Evolutionary conservation across 257 asterid genomes (phyloP).

Genomic region (Cordia subcordata): DNA sequence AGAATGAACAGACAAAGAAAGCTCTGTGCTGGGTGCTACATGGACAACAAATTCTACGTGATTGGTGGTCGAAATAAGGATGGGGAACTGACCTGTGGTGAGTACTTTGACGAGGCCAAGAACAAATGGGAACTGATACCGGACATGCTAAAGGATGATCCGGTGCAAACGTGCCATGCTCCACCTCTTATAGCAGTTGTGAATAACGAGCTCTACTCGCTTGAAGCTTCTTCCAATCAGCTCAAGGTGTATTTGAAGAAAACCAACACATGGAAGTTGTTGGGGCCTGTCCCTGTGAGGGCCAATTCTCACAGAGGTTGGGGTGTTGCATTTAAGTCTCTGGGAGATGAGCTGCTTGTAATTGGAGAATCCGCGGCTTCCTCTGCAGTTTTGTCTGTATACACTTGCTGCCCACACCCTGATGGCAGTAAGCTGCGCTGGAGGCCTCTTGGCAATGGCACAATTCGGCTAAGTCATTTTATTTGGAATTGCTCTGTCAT

Average conservation of each 20-base stretch:
- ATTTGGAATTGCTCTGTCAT: constrained; percentile 66
- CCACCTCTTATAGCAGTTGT: constrained; percentile 81
- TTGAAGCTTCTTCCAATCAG: constrained; percentile 58
- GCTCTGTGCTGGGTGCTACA: constrained; percentile 61
- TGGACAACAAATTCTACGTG: constrained; percentile 64
- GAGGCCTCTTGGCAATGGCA: constrained; percentile 49
- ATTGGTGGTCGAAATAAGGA: constrained; percentile 61
- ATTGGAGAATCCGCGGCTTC: constrained; percentile 45
- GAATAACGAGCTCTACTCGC: constrained; percentile 60
- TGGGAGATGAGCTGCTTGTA: constrained; percentile 62
- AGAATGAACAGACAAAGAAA: constrained; percentile 52
- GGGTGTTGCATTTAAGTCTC: constrained; percentile 80
- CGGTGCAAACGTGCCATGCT: constrained; percentile 52
- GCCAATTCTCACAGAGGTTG: constrained; percentile 64
- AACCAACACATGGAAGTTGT: constrained; percentile 56
- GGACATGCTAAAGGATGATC: constrained; percentile 59
- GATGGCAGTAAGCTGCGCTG: constrained; percentile 40
- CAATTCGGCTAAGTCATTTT: constrained; percentile 58
- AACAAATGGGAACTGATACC: constrained; percentile 69
- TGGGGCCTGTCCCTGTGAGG: constrained; percentile 67
- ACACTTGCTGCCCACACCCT: constrained; percentile 53
- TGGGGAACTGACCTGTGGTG: constrained; percentile 67
- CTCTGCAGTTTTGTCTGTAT: constrained; percentile 44
- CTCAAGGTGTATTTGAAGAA: constrained; percentile 60
- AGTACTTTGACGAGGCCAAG: constrained; percentile 42